Evolutionary conservation across 108 stramenopile genomes (phyloP).

Genomic region (Heterococcus sp.): DNA sequence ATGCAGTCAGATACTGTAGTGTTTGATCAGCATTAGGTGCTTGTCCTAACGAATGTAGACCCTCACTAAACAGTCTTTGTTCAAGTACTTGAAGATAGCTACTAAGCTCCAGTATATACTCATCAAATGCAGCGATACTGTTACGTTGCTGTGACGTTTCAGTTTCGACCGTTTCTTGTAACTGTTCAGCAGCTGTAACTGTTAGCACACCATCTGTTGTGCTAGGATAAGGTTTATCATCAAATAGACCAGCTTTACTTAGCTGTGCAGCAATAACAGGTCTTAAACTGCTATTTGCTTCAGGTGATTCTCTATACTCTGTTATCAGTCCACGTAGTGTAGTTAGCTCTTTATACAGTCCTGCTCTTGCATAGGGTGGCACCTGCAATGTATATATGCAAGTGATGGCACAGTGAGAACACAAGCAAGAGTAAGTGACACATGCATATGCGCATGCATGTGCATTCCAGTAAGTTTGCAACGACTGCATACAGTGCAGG

Average conservation of each 20-base stretch:
- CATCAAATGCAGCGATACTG: conserved; percentile 1
- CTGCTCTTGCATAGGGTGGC: conserved; percentile 76
- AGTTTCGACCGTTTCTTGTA: too few species aligned
- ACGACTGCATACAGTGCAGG: too few species aligned
- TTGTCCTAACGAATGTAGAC: conserved; percentile 33
- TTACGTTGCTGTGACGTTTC: too few species aligned
- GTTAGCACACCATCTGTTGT: not conserved
- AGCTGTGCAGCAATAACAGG: conserved; percentile 34
- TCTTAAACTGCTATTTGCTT: conserved; percentile 12
- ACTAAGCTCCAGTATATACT: conserved; percentile 11
- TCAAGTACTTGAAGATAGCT: conserved; percentile 34
- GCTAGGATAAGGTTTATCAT: not conserved
- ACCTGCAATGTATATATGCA: too few species aligned
- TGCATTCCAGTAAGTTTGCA: too few species aligned
- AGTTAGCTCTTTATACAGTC: conserved; percentile 76
- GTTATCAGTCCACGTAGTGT: conserved; percentile 70
- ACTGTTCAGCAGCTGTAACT: not conserved
- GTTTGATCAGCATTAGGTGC: conserved; percentile 11
- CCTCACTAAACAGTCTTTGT: conserved; percentile 47
- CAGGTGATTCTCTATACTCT: conserved; percentile 65
- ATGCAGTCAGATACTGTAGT: conserved; percentile 33
- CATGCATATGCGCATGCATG: too few species aligned
- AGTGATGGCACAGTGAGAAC: too few species aligned
- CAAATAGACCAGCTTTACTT: not conserved
- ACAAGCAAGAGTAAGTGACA: too few species aligned